These are phyloP conservation scores for Cenchrus fungigraminus DNA, from an alignment of 176 grass and related monocot species.

Conservation along the genomic window DNA sequence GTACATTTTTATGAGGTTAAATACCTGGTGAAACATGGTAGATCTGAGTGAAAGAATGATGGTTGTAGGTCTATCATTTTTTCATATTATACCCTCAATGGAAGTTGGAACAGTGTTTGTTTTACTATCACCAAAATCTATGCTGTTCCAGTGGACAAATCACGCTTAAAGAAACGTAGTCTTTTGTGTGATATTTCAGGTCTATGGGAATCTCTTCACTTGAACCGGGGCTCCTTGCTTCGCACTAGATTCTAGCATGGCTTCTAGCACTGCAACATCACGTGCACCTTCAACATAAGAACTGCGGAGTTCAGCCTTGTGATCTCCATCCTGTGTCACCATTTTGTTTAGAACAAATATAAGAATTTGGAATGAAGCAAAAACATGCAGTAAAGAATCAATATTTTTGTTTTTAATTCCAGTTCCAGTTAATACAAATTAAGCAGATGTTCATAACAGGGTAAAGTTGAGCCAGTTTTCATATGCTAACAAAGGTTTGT, in stretches of 20 bases:
- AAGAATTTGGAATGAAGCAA: background rate
- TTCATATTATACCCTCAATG: conserved; percentile 20
- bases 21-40: background rate
- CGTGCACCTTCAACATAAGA: conserved; percentile 77
- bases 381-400: background rate
- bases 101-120: conserved; percentile 10
- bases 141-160: background rate
- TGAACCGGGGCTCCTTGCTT: conserved; percentile 69
- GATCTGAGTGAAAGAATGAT: conserved; percentile 25
- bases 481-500: background rate
- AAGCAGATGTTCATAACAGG: background rate
- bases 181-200: background rate
- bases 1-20: background rate
- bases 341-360: conserved; percentile 6
- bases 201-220: conserved; percentile 71
- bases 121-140: background rate
- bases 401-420: background rate
- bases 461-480: background rate
- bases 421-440: background rate
- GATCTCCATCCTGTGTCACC: conserved; percentile 55
- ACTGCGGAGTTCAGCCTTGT: conserved; percentile 74
- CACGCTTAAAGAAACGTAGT: background rate
- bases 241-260: conserved; percentile 83
- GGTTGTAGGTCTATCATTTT: background rate
- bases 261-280: conserved; percentile 92